Percentiles rank a stretch among this genome's conserved stretches.
Conservation (phyloP, 192 early-diverging fungal species). For the Entomortierella beljakovae region DNA sequence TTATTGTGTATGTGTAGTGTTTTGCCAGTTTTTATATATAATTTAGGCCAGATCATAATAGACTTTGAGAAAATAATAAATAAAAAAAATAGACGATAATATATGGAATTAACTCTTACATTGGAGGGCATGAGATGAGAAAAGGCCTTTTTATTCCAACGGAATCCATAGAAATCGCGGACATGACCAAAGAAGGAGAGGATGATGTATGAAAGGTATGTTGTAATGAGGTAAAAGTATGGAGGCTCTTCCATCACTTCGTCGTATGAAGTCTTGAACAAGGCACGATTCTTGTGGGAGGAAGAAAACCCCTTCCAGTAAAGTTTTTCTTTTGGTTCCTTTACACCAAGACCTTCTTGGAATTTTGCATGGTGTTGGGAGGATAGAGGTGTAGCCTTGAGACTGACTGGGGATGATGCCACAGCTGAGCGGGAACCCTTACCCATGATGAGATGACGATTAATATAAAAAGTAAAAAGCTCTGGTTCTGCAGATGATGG, state of each 20-base stretch:
- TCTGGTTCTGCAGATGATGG: neutral
- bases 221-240: slow-evolving; percentile 86
- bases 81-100: neutral
- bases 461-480: neutral
- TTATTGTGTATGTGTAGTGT: too few relatives aligned
- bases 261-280: slow-evolving; percentile 52
- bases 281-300: slow-evolving; percentile 41
- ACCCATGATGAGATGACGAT: slow-evolving; percentile 34
- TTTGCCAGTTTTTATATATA: too few relatives aligned
- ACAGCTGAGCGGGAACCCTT: slow-evolving; percentile 52
- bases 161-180: slow-evolving; percentile 91
- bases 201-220: slow-evolving; percentile 95
- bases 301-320: slow-evolving; percentile 55
- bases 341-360: slow-evolving; percentile 49
- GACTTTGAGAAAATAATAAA: slow-evolving; percentile 7
- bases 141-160: slow-evolving; percentile 78
- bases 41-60: too few relatives aligned
- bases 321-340: slow-evolving; percentile 54
- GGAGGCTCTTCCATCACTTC: slow-evolving; percentile 77
- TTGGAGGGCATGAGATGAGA: slow-evolving; percentile 77
- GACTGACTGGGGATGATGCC: slow-evolving; percentile 32
- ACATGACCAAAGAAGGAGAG: slow-evolving; percentile 94
- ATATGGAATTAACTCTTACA: slow-evolving; percentile 49
- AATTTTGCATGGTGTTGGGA: slow-evolving; percentile 56
- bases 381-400: slow-evolving; percentile 55